Base-by-base conservation (phyloP, 2,329 filamentous ascomycete genomes). In the Penicillium sp. region DNA sequence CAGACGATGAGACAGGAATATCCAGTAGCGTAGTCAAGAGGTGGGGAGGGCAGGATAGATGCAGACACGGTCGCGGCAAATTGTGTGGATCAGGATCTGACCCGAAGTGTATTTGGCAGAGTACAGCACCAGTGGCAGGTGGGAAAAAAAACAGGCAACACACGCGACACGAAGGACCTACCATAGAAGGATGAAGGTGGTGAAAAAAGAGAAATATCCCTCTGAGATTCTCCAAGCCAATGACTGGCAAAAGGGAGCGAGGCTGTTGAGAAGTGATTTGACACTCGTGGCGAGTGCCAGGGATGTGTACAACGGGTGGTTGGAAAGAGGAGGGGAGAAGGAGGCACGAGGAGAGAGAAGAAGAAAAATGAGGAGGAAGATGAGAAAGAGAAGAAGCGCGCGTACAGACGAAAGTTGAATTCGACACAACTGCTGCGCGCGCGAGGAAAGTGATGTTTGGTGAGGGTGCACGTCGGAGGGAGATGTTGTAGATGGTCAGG, bases 251-350 rank as follows among this genome's bases (percentile, higher is more conserved):
- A 50, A 39, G 22, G 49, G 49, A 25, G 20, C 4, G 49, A 52
- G 37, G 22, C 8, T 34, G 12, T 39, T 25, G 15, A 39, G 22
- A 11, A 17, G 37, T 15, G 38, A 17, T n/a, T 22, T 28, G 37
- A 22, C 51, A 39, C 20, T 5, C 31, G 48, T 5, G 20, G 64
- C 63, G 64, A 65, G 61, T 69, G 70, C 66, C 71, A 73, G 72
- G 72, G 71, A 73, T 73, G 65, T 66, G 62, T 68, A 67, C 60
- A 50, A n/a, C 43, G 54, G 39, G 37, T 41, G 49, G 66, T 59
- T 65, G 65, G 61, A 58, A 47, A 49, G 59, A 59, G 63, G 58
- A 41, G 53, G 37, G 48, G 57, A 54, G 43, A 53, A 55, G 64
- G 45, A 49, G 48, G 41, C 22, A 22, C 22, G 54, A 37, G 25